A percentile compares a stretch with the other conserved stretches of the same genome.
Evolutionary conservation across 768 basidiomycete genomes (phyloP).

Genomic region (Psilocybe subaeruginosa): DNA sequence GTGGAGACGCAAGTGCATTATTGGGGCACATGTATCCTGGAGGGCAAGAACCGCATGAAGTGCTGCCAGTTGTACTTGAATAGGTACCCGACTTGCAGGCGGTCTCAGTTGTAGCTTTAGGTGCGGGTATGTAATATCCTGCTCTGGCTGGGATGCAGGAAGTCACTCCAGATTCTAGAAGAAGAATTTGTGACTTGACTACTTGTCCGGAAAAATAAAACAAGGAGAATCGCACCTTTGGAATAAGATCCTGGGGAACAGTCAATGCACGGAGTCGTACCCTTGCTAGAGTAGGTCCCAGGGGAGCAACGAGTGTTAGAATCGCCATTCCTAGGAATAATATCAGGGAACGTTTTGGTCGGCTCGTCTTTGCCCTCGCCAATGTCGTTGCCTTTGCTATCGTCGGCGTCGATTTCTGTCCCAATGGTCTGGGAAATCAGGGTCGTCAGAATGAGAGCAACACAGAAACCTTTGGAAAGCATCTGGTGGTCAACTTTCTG

Average conservation of each 20-base stretch:
- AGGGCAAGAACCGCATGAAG: slow-evolving; percentile 18
- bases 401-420: not conserved
- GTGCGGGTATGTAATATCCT: slow-evolving; percentile 25
- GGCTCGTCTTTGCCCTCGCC: not conserved
- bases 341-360: not conserved
- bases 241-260: slow-evolving; percentile 25
- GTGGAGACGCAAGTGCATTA: slow-evolving; percentile 19
- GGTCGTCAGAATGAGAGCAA: not conserved
- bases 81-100: slow-evolving; percentile 11
- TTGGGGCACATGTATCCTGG: slow-evolving; percentile 26
- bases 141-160: slow-evolving; percentile 18
- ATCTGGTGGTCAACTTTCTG: not conserved
- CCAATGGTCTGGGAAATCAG: not conserved
- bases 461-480: not conserved
- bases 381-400: not conserved
- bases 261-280: slow-evolving; percentile 18
- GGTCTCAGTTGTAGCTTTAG: slow-evolving; percentile 20
- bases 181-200: not conserved
- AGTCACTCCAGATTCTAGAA: slow-evolving; percentile 16
- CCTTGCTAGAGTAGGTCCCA: slow-evolving; percentile 23
- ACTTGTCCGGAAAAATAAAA: not conserved
- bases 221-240: slow-evolving; percentile 12
- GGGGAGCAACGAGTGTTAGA: slow-evolving; percentile 16
- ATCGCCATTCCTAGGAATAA: not conserved
- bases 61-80: slow-evolving; percentile 6